A percentile compares a stretch with the other conserved stretches of the same genome.
phyloP scores from a whole-genome alignment of 2,329 filamentous ascomycete genomes.

The Clonostachys sp. region DNA sequence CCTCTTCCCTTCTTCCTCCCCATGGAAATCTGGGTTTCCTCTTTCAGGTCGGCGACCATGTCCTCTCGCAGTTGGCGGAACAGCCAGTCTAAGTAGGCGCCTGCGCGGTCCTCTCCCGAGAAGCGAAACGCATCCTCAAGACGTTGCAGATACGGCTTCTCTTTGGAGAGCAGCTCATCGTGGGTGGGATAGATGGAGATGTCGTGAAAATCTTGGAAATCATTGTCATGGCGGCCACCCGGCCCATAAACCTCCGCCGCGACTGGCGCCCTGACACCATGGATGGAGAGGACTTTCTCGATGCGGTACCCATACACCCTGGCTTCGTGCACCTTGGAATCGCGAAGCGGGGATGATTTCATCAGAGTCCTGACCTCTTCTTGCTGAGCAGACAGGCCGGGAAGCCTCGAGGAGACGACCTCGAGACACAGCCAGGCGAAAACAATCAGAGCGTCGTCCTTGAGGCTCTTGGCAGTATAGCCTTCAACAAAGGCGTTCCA shows the following conservation, averaged over 20 bases:
- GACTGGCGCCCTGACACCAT: not conserved
- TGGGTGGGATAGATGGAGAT: conserved; percentile 62
- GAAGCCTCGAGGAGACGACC: conserved; percentile 28
- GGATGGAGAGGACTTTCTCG: conserved; percentile 25
- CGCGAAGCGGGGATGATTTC: conserved; percentile 13
- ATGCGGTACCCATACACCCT: conserved; percentile 26
- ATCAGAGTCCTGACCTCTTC: conserved; percentile 16
- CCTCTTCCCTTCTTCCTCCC: conserved; percentile 37
- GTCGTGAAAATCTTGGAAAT: conserved; percentile 54
- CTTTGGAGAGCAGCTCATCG: conserved; percentile 54
- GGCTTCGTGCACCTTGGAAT: conserved; percentile 11
- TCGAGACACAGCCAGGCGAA: conserved; percentile 46
- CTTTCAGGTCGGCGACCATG: conserved; percentile 61
- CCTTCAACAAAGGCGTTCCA: conserved; percentile 42
- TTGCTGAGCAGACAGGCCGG: conserved; percentile 2
- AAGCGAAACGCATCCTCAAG: conserved; percentile 42
- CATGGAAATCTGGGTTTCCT: conserved; percentile 49
- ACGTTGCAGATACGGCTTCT: conserved; percentile 49
- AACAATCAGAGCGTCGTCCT: conserved; percentile 18
- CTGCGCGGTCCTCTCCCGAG: conserved; percentile 25
- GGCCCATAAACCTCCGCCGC: conserved; percentile 21
- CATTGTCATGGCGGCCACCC: conserved; percentile 72
- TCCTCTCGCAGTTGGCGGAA: conserved; percentile 70
- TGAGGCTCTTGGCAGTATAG: conserved; percentile 19
- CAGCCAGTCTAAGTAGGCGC: conserved; percentile 61